These are phyloP conservation scores for Hortiboletus flavorubellus DNA, from an alignment of 768 basidiomycete genomes.

Conservation along the genomic window DNA sequence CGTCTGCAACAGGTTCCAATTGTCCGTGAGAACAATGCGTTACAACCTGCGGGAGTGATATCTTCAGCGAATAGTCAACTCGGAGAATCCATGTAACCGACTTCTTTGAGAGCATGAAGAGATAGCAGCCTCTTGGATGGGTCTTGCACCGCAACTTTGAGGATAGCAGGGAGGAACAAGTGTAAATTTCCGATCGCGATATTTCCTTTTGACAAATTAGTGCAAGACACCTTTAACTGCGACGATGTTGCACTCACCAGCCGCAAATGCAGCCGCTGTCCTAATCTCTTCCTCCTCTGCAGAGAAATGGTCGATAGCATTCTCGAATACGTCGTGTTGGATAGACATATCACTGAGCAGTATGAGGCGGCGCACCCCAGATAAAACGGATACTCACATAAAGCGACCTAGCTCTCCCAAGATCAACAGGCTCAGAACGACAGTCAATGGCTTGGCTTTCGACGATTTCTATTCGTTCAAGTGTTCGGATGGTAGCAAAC, in stretches of 20 bases:
- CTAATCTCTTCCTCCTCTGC: slow-evolving; percentile 83
- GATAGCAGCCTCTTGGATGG: slow-evolving; percentile 78
- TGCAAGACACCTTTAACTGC: background rate
- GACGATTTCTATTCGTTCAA: slow-evolving; percentile 40
- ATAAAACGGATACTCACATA: slow-evolving; percentile 47
- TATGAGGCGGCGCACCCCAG: background rate
- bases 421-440: slow-evolving; percentile 82
- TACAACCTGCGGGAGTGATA: slow-evolving; percentile 58
- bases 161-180: slow-evolving; percentile 81
- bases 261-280: slow-evolving; percentile 91
- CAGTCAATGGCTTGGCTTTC: slow-evolving; percentile 61
- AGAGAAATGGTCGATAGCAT: slow-evolving; percentile 69
- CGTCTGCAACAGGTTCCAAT: slow-evolving; percentile 81
- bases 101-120: slow-evolving; percentile 92
- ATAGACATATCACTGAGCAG: slow-evolving; percentile 75
- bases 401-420: slow-evolving; percentile 92
- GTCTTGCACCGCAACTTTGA: slow-evolving; percentile 73
- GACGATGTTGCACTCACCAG: slow-evolving; percentile 47
- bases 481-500: background rate
- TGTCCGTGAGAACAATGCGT: slow-evolving; percentile 85
- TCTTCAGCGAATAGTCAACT: background rate
- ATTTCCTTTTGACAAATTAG: slow-evolving; percentile 57
- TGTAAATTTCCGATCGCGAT: slow-evolving; percentile 92
- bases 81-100: slow-evolving; percentile 24
- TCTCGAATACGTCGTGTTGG: slow-evolving; percentile 74